Evolutionary conservation across 2,329 filamentous ascomycete genomes (phyloP), one percentile per base, ranked within the genome.

Genomic region (Colletotrichum chlorophyti): DNA sequence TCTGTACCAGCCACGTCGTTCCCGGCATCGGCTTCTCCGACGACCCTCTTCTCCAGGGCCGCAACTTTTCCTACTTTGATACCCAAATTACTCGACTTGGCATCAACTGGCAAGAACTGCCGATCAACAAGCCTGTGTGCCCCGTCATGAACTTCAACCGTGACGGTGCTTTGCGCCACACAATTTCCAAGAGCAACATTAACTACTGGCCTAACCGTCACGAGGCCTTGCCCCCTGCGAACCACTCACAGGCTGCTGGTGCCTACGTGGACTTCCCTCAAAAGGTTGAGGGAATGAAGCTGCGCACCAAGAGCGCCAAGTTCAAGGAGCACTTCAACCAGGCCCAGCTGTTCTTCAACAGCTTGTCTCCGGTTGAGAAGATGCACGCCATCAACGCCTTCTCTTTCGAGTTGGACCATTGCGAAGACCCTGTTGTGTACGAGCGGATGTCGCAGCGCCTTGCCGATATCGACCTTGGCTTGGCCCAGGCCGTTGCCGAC

Each of bases 341-440:
- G 70, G 90, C 91, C 0, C 90, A 93, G 69, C 78, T 94, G 2
- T 95, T 95, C 77, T 94, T 87, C 77, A 94, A 94, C 77, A 93
- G 89, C 14, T 73, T 94, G 64, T 84, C 85, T 0, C 74, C 80
- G 0, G 76, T 85, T 4, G 91, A 94, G 72, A 86, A 90, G 73
- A 67, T 68, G 11, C 89, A 91, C 68, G 72, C 90, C 14, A 75
- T 77, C 24, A 77, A 76, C 31, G 85, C 89, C 0, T 79, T 91
- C 10, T 78, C 79, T 3, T 92, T 91, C 66, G 89, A 91, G 73
- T 77, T 95, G 1, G 90, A 93, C 67, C 91, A 94, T 72, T 95
- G 91, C 69, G 90, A 94, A 19, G 91, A 95, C 37, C 84, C 87
- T 0, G 72, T 90, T 9, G 90, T 95, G 0, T 94, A 93, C 71